phyloP scores from a whole-genome alignment of 1,139 yeast genomes.

The Taiozyma sp. region DNA sequence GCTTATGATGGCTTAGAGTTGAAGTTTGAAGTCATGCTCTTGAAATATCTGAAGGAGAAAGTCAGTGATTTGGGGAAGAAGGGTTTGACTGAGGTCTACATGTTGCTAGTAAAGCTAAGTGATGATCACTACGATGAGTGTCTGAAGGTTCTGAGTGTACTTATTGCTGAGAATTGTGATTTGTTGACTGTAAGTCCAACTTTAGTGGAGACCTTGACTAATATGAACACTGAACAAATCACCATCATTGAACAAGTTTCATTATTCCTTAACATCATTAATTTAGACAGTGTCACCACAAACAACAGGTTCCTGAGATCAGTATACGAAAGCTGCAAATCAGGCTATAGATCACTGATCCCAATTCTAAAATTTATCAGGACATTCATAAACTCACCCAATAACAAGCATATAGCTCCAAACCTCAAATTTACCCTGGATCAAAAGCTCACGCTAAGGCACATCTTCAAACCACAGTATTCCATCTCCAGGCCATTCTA shows the following conservation, averaged over 20 bases:
- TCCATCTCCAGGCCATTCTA: constrained; percentile 1
- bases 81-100: background rate
- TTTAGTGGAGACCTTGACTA: constrained; percentile 10
- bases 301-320: constrained; percentile 4
- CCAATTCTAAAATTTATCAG: constrained; percentile 10
- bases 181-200: constrained; percentile 2
- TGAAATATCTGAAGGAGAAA: background rate
- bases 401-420: background rate
- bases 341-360: constrained; percentile 10
- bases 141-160: background rate
- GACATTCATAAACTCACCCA: constrained; percentile 1
- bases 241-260: constrained; percentile 6
- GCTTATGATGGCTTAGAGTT: background rate
- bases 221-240: constrained; percentile 5
- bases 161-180: constrained; percentile 5
- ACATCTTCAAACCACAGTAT: constrained; percentile 4
- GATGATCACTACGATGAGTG: constrained; percentile 1
- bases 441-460: constrained; percentile 1
- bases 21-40: background rate
- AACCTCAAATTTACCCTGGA: constrained; percentile 1
- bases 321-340: constrained; percentile 6
- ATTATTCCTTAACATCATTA: constrained; percentile 3
- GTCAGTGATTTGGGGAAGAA: background rate
- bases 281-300: background rate
- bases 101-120: background rate